Evolutionary conservation across 257 asterid genomes (phyloP), one percentile per base, ranked within the genome.

Genomic region (Perilla frutescens): DNA sequence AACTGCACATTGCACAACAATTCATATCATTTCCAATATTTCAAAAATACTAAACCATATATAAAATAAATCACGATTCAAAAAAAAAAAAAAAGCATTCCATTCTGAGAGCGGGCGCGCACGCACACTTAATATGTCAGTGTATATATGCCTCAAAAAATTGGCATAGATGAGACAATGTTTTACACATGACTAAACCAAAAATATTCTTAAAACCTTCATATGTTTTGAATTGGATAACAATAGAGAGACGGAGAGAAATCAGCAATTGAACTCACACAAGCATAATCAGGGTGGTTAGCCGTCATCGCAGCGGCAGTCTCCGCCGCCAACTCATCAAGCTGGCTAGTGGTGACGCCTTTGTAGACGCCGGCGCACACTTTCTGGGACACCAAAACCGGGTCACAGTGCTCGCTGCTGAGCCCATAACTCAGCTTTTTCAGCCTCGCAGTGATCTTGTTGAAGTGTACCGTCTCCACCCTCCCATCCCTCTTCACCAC

Each of bases 231-330:
- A 32, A 39, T 14, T n/a, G 34, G 53, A 64, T 1, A 39, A 11
- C 20, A 41, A 7, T 2, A n/a, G n/a, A n/a, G n/a, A n/a, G n/a
- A n/a, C n/a, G 6, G 8, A 47, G 2, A 47, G 4, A 62, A 48
- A 20, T 9, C 13, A 37, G 71, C 14, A 32, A 41, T 3, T 20
- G 9, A 71, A 91, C 97, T 81, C 66, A 95, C 98, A 6, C 87
- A 95, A 51, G 98, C 98, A 72, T 95, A 95, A 79, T 95, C 99
- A 8, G 99, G 97, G 61, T 95, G 99, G 44, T 87, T 87, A 0
- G 98, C 86, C n/a, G 98, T 92, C 97, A 95, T 60, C 49, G 96
- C 99, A 0, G 99, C 99, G 0, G 99, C 88, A 1, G 99, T 95
- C 84, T 95, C 98, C 2, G 99, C 99, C 20, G 98, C 99, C 89